Conservation (phyloP, 2,329 filamentous ascomycete genomes). For the Shiraia sp. region DNA sequence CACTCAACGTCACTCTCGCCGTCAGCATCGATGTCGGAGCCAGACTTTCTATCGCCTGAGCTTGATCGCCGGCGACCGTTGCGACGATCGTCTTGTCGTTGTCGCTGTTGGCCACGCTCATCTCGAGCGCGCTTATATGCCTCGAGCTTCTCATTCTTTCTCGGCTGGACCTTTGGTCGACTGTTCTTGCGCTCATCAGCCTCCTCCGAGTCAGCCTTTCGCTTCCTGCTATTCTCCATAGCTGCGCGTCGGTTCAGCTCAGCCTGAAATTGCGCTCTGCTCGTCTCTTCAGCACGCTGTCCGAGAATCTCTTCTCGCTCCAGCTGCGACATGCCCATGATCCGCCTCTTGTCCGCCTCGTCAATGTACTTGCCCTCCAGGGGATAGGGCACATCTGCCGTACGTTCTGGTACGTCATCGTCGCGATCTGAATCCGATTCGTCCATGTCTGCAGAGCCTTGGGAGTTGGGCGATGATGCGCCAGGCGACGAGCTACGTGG, state of each 20-base stretch:
- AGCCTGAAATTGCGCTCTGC: conserved; percentile 79
- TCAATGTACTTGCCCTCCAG: conserved; percentile 80
- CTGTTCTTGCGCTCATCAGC: conserved; percentile 78
- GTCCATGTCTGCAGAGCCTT: conserved; percentile 87
- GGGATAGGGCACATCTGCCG: conserved; percentile 72
- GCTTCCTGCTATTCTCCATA: conserved; percentile 66
- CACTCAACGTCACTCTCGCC: conserved; percentile 79
- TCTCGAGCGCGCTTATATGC: conserved; percentile 59
- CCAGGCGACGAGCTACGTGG: conserved; percentile 67
- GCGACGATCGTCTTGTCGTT: conserved; percentile 53
- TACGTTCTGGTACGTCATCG: conserved; percentile 52
- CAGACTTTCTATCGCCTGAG: conserved; percentile 44
- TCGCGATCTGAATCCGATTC: conserved; percentile 63
- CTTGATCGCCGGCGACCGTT: conserved; percentile 51
- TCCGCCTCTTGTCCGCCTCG: conserved; percentile 59
- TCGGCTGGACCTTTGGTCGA: conserved; percentile 53
- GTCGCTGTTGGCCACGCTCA: conserved; percentile 62
- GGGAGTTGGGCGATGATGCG: conserved; percentile 68
- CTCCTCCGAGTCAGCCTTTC: conserved; percentile 78
- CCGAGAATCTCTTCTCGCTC: conserved; percentile 89
- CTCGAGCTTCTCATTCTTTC: conserved; percentile 76
- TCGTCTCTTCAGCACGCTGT: conserved; percentile 80
- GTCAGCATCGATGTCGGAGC: conserved; percentile 65
- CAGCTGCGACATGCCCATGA: conserved; percentile 86
- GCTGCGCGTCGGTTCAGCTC: conserved; percentile 78